Evolutionary conservation across 306 rosid species (phyloP), one percentile per base, ranked within the genome.

Genomic region (Oxytropis ochrocephala): DNA sequence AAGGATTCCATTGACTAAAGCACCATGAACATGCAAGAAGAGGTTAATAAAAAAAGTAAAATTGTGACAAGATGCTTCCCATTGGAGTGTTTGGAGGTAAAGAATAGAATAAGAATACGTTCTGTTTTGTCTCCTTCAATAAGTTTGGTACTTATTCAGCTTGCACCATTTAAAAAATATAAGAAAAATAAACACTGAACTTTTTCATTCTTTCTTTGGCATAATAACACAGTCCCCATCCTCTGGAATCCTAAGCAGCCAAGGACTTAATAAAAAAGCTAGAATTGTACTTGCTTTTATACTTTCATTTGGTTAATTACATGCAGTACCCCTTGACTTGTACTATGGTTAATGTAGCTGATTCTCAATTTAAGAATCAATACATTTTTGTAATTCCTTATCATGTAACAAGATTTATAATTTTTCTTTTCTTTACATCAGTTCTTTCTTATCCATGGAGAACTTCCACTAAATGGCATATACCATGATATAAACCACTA

Each of bases 71-170:
- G 89, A 87, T 85, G 91, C 88, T 85, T 80, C 70, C 68, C 64
- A 72, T 74, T 76, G 82, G 83, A 84, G 75, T 80, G 78, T 80
- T 69, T 83, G 70, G 85, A 77, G 89, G 89, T 75, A 88, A 80
- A 73, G 89, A 88, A 88, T 86, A 81, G 92, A 88, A 94, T 78
- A 85, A 78, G 96, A 86, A 87, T 73, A 54, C 77, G 72, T 90
- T 88, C 89, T 69, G 52, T 79, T 82, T 87, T 90, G 96, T 94
- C 92, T 86, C 89, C 97, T 82, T 88, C 81, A 76, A 79, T 81
- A 88, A 88, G 97, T 89, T 88, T 84, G 97, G 96, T 78, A 94
- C 96, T 88, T 84, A 87, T 88, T 85, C 97, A 93, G 83, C 70
- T 67, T 69, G 75, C 67, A 82, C 75, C 81, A 19, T 44, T 68